Evolutionary conservation across 2,329 filamentous ascomycete species (phyloP).

Genomic region (Ascosphaera pollenicola): DNA sequence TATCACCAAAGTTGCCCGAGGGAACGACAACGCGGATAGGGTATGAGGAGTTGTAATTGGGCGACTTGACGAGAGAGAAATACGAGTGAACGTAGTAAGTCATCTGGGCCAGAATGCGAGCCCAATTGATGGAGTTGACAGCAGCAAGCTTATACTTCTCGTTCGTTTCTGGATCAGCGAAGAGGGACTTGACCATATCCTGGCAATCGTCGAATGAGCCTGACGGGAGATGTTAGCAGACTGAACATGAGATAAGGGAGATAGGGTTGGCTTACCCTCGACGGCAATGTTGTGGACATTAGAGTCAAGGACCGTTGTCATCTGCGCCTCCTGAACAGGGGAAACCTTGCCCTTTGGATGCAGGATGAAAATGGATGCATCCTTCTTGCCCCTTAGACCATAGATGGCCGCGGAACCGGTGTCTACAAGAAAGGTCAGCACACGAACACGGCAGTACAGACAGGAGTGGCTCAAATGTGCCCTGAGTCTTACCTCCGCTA

Average conservation of each 20-base stretch:
- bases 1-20: conserved; percentile 91
- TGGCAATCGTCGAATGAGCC: conserved; percentile 92
- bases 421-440: conserved; percentile 9
- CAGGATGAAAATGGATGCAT: conserved; percentile 89
- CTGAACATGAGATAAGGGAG: not conserved
- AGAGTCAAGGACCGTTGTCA: conserved; percentile 77
- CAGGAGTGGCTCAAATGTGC: not conserved
- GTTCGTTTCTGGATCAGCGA: conserved; percentile 71
- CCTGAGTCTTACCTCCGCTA: conserved; percentile 39
- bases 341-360: conserved; percentile 73
- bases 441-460: conserved; percentile 15
- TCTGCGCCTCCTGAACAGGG: conserved; percentile 86
- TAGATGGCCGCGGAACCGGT: conserved; percentile 94
- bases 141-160: conserved; percentile 63
- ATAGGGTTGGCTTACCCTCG: conserved; percentile 24
- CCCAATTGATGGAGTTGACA: conserved; percentile 94
- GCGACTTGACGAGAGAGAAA: conserved; percentile 48
- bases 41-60: conserved; percentile 34
- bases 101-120: conserved; percentile 85
- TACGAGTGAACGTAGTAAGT: conserved; percentile 95
- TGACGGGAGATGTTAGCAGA: too few species aligned
- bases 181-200: conserved; percentile 86
- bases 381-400: conserved; percentile 82
- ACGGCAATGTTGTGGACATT: conserved; percentile 90
- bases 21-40: conserved; percentile 66